Conservation (phyloP, 179 eudicot genomes). For the Beta corolliflora region DNA sequence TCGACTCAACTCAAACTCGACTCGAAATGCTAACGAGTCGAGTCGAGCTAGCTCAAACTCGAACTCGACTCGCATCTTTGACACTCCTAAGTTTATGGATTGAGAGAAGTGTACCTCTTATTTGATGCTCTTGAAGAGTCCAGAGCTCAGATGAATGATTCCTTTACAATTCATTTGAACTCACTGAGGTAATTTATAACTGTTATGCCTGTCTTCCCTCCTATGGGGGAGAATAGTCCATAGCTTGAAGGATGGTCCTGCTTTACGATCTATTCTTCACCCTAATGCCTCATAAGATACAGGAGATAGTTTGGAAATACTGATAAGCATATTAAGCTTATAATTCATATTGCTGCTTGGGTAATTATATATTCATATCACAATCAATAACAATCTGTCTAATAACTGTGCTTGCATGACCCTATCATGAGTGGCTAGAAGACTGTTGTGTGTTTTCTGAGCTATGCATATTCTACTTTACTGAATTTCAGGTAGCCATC, state of each 20-base stretch:
- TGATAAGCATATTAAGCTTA: background rate
- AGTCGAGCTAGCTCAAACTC: no score
- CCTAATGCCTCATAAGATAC: background rate
- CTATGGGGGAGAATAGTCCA: background rate
- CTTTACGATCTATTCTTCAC: background rate
- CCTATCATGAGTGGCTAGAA: background rate
- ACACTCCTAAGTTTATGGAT: background rate
- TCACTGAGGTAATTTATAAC: no score
- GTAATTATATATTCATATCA: no score
- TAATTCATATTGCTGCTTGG: background rate
- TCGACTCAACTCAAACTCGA: no score
- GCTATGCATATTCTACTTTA: slow-evolving; percentile 4
- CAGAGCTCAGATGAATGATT: background rate
- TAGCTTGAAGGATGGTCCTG: background rate
- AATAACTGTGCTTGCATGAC: background rate
- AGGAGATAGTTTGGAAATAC: background rate
- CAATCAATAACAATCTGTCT: background rate
- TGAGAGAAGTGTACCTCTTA: background rate
- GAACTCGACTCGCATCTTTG: no score
- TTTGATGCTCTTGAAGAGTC: background rate
- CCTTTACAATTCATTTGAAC: background rate
- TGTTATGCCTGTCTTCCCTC: background rate
- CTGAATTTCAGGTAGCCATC: slow-evolving; percentile 24
- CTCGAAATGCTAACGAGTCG: no score
- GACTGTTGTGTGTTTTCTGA: background rate